Percentiles rank a stretch among this genome's conserved stretches.
Conservation (phyloP, 768 basidiomycete species). For the Russula griseocarnosa region DNA sequence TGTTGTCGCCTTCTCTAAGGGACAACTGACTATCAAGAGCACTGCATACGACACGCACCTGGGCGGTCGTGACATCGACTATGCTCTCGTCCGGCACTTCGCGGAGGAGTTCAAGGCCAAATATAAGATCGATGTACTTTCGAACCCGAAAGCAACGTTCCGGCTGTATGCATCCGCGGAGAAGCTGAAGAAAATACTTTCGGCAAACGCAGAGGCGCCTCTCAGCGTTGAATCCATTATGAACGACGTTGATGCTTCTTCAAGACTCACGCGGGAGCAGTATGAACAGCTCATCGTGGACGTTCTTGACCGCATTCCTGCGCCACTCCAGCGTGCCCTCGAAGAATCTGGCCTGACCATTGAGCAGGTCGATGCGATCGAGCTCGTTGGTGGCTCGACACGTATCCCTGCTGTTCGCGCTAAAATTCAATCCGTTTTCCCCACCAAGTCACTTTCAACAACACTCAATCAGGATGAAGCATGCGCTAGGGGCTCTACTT, state of each 20-base stretch:
- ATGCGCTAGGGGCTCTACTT: constrained; percentile 91
- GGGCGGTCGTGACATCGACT: constrained; percentile 96
- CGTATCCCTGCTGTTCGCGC: constrained; percentile 90
- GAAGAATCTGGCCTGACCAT: constrained; percentile 72
- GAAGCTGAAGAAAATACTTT: constrained; percentile 92
- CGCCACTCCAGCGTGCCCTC: constrained; percentile 75
- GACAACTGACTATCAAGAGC: constrained; percentile 79
- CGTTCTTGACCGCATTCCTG: constrained; percentile 71
- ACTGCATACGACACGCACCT: constrained; percentile 91
- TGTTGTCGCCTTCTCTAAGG: constrained; percentile 91
- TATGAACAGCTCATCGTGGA: constrained; percentile 74
- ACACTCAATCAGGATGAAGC: constrained; percentile 99
- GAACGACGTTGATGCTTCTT: constrained; percentile 91
- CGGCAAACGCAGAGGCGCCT: constrained; percentile 85
- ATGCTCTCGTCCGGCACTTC: constrained; percentile 84
- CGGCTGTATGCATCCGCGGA: constrained; percentile 85
- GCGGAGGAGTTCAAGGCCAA: constrained; percentile 90
- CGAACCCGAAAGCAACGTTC: constrained; percentile 90
- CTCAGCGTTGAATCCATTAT: constrained; percentile 94
- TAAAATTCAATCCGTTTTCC: constrained; percentile 79
- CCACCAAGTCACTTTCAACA: constrained; percentile 76
- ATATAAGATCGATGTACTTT: constrained; percentile 95
- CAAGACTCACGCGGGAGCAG: constrained; percentile 75
- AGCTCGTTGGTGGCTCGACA: constrained; percentile 90
- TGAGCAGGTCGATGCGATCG: constrained; percentile 85